Evolutionary conservation across 2,329 filamentous ascomycete genomes (phyloP), one percentile per base, ranked within the genome.

Genomic region (Fusarium austroafricanum): DNA sequence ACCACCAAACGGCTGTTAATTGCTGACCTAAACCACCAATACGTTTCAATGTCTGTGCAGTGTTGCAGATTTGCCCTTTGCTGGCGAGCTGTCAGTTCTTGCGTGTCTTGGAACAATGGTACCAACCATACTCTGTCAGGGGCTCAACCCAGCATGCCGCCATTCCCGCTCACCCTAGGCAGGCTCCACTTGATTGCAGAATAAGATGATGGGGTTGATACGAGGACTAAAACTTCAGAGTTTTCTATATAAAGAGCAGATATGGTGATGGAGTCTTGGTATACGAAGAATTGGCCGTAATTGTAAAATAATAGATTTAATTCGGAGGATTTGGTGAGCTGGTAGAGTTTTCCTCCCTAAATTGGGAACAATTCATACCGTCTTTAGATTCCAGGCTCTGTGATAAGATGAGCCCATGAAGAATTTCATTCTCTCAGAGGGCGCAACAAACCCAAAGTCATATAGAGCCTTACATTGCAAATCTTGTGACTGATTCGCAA

Each of bases 131-230:
- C 26, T 26, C 3, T 31, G 29, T 31, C 29, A 56, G 61, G 67
- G 55, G 37, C 29, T 52, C 18, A 23, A 23, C 21, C 21, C 21
- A 50, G 54, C 49, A 62, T 65, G 61, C 46, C 46, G 61, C 63
- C 61, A 67, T 65, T 71, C 54, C 55, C 54, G 38, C 55, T 44
- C 26, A 44, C 38, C 33, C 49, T 62, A 39, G 33, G 15, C 17
- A 35, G 44, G 26, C 55, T 33, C 68, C 60, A 70, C 70, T 60
- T 47, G 45, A 26, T 46, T 64, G 35, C 39, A 63, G 49, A 40
- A 46, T 49, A 49, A 40, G 31, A 43, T 42, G 45, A 64, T 45
- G 46, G 33, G 40, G 23, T 38, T 49, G 29, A 63, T 47, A 65
- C 50, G 49, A 60, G 38, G n/a, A 15, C 38, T 44, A 21, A 61